Percentiles rank a stretch among this genome's conserved stretches.
Evolutionary conservation across 2,329 filamentous ascomycete genomes (phyloP).

Genomic region (Fusarium buxicola): DNA sequence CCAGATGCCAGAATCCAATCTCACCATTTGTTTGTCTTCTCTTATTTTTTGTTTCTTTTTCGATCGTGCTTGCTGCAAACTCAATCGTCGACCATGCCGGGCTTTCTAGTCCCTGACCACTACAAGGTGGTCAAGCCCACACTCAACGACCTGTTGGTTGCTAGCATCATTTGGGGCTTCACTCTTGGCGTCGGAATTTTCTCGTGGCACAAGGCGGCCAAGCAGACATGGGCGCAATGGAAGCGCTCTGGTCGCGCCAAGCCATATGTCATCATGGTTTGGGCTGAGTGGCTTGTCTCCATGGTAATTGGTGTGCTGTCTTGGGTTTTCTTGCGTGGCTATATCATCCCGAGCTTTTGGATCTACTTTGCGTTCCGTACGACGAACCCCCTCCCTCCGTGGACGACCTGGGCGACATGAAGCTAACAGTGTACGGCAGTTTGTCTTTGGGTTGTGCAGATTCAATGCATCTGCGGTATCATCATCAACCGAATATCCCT

Average conservation of each 20-base stretch:
- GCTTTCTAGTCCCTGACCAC: conserved; percentile 33
- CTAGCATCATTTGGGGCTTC: conserved; percentile 44
- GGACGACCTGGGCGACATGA: too few relatives aligned
- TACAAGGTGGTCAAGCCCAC: conserved; percentile 27
- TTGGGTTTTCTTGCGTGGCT: conserved; percentile 36
- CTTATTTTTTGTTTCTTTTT: background rate
- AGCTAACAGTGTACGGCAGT: conserved; percentile 24
- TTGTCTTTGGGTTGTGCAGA: conserved; percentile 35
- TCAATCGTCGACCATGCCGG: conserved; percentile 8
- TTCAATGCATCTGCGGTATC: conserved; percentile 41
- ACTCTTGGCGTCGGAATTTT: conserved; percentile 39
- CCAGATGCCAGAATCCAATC: too few relatives aligned
- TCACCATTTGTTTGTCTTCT: background rate
- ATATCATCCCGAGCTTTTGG: conserved; percentile 39
- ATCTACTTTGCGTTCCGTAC: conserved; percentile 35
- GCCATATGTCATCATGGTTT: conserved; percentile 38
- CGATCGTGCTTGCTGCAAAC: background rate
- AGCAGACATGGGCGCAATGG: conserved; percentile 37
- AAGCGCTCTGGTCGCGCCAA: conserved; percentile 27
- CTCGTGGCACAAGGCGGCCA: conserved; percentile 31
- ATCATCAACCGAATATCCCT: conserved; percentile 40
- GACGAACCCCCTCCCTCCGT: background rate
- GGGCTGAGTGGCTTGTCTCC: conserved; percentile 38
- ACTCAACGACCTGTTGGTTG: conserved; percentile 35
- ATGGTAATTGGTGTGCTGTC: conserved; percentile 38